A percentile compares a stretch with the other conserved stretches of the same genome.
These are phyloP conservation scores for Isabelozyma gotoi DNA, from an alignment of 805 yeast genomes.

Conservation along the genomic window DNA sequence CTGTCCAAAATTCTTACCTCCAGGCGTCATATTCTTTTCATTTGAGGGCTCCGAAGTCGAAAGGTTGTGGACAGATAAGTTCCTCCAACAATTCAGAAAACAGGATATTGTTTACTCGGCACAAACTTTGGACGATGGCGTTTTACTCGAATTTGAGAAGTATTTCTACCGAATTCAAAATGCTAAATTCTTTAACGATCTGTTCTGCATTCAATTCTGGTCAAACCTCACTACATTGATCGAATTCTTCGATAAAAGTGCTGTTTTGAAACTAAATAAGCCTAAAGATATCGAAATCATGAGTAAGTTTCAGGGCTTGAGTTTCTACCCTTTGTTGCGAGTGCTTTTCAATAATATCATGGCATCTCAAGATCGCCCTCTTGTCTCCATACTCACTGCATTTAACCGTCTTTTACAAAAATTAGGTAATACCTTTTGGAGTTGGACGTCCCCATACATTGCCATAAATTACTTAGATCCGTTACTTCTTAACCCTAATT, in stretches of 20 bases:
- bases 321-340: conserved; percentile 33
- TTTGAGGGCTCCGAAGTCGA: conserved; percentile 53
- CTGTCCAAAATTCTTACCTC: conserved; percentile 15
- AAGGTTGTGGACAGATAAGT: conserved; percentile 45
- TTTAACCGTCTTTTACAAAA: conserved; percentile 44
- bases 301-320: conserved; percentile 27
- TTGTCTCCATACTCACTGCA: conserved; percentile 57
- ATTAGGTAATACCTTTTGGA: conserved; percentile 55
- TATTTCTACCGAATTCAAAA: conserved; percentile 56
- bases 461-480: conserved; percentile 59
- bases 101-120: background rate
- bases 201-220: conserved; percentile 50
- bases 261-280: conserved; percentile 28
- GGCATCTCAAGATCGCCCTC: conserved; percentile 47
- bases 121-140: conserved; percentile 1
- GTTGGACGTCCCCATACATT: conserved; percentile 49
- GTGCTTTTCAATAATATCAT: conserved; percentile 53
- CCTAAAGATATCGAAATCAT: conserved; percentile 29
- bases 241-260: conserved; percentile 28
- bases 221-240: conserved; percentile 34
- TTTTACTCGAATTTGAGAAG: conserved; percentile 44
- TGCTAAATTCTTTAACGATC: conserved; percentile 46
- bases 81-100: background rate
- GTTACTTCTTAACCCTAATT: conserved; percentile 55
- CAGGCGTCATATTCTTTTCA: conserved; percentile 55